Percentiles rank a stretch among this genome's conserved stretches.
Conservation (phyloP, 2,329 filamentous ascomycete species). For the Thermochaetoides dissita region DNA sequence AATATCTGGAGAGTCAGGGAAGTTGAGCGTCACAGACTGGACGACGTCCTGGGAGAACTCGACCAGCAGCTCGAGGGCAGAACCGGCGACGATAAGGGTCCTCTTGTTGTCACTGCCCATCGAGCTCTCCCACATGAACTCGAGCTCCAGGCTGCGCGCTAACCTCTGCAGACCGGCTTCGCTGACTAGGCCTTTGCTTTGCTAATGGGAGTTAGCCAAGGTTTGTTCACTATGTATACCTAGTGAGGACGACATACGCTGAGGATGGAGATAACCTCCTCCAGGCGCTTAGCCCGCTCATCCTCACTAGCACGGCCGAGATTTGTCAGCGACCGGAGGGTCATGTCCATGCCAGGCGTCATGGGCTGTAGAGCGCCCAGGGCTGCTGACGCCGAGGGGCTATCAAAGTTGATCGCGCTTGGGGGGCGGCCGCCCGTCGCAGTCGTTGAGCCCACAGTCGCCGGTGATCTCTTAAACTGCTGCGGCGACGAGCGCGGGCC, state of each 20-base stretch:
- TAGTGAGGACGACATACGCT: constrained; percentile 25
- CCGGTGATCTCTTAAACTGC: constrained; percentile 50
- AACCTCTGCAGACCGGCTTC: constrained; percentile 62
- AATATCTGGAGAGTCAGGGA: constrained; percentile 44
- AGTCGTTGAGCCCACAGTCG: constrained; percentile 30
- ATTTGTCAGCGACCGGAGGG: constrained; percentile 20
- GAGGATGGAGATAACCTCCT: constrained; percentile 35
- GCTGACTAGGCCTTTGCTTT: constrained; percentile 50
- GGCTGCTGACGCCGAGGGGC: constrained; percentile 48
- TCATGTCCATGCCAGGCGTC: constrained; percentile 35
- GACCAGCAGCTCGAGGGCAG: constrained; percentile 47
- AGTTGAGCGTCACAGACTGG: constrained; percentile 46
- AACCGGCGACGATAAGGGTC: constrained; percentile 48
- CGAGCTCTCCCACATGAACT: constrained; percentile 45
- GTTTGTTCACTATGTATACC: constrained; percentile 12
- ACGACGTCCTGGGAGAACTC: constrained; percentile 48
- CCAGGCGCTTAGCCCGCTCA: constrained; percentile 40
- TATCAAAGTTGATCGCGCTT: constrained; percentile 45
- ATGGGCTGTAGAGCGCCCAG: constrained; percentile 39
- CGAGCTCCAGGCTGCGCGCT: constrained; percentile 52
- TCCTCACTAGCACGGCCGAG: constrained; percentile 30
- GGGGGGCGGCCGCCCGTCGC: constrained; percentile 26
- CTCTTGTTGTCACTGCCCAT: constrained; percentile 34
- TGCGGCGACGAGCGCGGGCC: constrained; percentile 48
- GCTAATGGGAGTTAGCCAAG: constrained; percentile 6